phyloP scores from a whole-genome alignment of 2,329 filamentous ascomycete species.

The Teratosphaeria epicoccoides region DNA sequence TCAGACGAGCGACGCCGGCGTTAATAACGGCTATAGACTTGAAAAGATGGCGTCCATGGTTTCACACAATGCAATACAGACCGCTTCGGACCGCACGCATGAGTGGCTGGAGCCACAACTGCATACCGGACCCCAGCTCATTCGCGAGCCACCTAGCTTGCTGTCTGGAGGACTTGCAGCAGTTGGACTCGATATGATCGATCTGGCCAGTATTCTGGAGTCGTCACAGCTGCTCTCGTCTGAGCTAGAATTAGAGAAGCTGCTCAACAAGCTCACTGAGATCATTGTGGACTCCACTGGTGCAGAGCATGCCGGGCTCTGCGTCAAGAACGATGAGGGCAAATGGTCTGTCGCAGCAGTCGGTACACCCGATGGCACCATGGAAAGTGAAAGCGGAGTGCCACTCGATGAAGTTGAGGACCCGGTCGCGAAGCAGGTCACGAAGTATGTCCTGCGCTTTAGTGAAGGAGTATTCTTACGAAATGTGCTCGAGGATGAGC shows the following conservation, averaged over 20 bases:
- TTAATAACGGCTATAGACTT: conserved; percentile 25
- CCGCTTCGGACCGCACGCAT: conserved; percentile 37
- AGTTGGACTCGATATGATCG: conserved; percentile 64
- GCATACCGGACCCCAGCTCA: conserved; percentile 24
- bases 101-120: conserved; percentile 39
- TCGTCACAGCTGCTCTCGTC: conserved; percentile 73
- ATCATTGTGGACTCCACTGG: conserved; percentile 71
- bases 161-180: conserved; percentile 52
- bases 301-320: conserved; percentile 61
- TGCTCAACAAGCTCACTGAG: conserved; percentile 71
- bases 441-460: conserved; percentile 67
- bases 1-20: conserved; percentile 52
- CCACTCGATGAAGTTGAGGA: conserved; percentile 53
- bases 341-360: conserved; percentile 65
- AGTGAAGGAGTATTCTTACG: conserved; percentile 64
- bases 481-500: conserved; percentile 63
- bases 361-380: conserved; percentile 61
- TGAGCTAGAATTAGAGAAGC: conserved; percentile 61
- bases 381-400: conserved; percentile 55
- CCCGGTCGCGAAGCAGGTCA: conserved; percentile 64
- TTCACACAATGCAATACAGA: conserved; percentile 28
- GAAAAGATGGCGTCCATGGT: conserved; percentile 37
- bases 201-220: conserved; percentile 65
- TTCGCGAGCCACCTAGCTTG: conserved; percentile 26
- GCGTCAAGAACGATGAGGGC: conserved; percentile 57